These are phyloP conservation scores for Boletus rufocinnamomeus DNA, from an alignment of 768 basidiomycete genomes.

Conservation along the genomic window DNA sequence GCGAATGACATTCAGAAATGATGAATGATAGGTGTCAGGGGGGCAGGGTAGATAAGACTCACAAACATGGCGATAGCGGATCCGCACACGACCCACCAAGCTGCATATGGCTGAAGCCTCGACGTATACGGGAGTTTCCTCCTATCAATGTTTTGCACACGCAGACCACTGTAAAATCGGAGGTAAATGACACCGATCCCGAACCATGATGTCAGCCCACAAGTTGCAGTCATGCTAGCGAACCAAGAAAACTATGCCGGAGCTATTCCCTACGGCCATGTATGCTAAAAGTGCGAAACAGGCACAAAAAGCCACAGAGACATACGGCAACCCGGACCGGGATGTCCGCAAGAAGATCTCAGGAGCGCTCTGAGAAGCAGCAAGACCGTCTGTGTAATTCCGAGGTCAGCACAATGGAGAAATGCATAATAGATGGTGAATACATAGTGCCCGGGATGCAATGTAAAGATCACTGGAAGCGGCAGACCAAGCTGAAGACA, in stretches of 20 bases:
- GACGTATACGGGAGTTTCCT: conserved; percentile 41
- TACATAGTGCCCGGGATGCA: conserved; percentile 38
- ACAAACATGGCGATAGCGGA: conserved; percentile 37
- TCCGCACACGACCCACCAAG: conserved; percentile 37
- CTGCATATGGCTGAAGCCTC: conserved; percentile 42
- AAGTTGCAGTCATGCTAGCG: conserved; percentile 34
- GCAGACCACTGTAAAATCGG: conserved; percentile 47
- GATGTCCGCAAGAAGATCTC: conserved; percentile 46
- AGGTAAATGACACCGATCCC: conserved; percentile 46
- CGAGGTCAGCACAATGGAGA: conserved; percentile 19
- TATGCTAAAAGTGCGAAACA: conserved; percentile 39
- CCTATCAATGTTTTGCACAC: conserved; percentile 49
- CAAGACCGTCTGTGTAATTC: conserved; percentile 48
- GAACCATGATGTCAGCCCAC: conserved; percentile 44
- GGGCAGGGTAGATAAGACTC: conserved; percentile 13
- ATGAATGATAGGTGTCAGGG: neutral
- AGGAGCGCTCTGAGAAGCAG: conserved; percentile 51
- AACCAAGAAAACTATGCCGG: conserved; percentile 45
- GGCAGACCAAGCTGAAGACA: conserved; percentile 47
- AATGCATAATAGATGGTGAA: neutral
- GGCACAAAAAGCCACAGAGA: conserved; percentile 34
- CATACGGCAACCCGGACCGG: conserved; percentile 44
- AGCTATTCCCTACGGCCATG: conserved; percentile 38
- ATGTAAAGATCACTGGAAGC: conserved; percentile 39
- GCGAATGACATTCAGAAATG: neutral